Conservation (phyloP, 2,329 filamentous ascomycete species). For the Ascochyta clinopodiicola region DNA sequence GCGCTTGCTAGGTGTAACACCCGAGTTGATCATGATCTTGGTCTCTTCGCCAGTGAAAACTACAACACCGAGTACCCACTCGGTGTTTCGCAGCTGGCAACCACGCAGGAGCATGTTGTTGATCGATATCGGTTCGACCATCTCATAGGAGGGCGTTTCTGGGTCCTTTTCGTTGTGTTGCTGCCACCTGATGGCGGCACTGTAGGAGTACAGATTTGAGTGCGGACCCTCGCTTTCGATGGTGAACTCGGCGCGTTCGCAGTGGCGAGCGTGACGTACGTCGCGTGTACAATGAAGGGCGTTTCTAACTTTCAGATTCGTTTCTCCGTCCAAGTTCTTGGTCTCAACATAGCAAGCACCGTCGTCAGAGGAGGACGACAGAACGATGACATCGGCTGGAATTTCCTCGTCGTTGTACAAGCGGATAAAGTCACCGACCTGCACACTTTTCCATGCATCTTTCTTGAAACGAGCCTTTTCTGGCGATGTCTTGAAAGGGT, state of each 20-base stretch:
- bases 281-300: slow-evolving; percentile 83
- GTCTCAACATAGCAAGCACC: slow-evolving; percentile 98
- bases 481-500: slow-evolving; percentile 68
- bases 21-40: slow-evolving; percentile 99
- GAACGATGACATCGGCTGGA: slow-evolving; percentile 88
- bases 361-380: slow-evolving; percentile 92
- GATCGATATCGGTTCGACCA: slow-evolving; percentile 92
- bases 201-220: slow-evolving; percentile 95
- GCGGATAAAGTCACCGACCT: slow-evolving; percentile 95
- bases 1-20: slow-evolving; percentile 92
- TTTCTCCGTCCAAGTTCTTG: slow-evolving; percentile 97
- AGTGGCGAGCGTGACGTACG: slow-evolving; percentile 88
- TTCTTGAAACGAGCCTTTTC: slow-evolving; percentile 86
- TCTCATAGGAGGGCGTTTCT: slow-evolving; percentile 70
- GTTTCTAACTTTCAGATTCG: slow-evolving; percentile 93
- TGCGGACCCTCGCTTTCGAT: slow-evolving; percentile 93
- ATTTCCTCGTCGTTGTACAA: slow-evolving; percentile 96
- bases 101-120: slow-evolving; percentile 95
- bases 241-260: slow-evolving; percentile 84
- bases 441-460: slow-evolving; percentile 92
- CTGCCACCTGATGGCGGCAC: slow-evolving; percentile 84
- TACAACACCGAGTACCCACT: slow-evolving; percentile 92
- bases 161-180: slow-evolving; percentile 72
- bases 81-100: slow-evolving; percentile 91
- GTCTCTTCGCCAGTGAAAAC: slow-evolving; percentile 95